These are phyloP conservation scores for Sambucus nigra DNA, from an alignment of 129 eudicot species.

Conservation along the genomic window DNA sequence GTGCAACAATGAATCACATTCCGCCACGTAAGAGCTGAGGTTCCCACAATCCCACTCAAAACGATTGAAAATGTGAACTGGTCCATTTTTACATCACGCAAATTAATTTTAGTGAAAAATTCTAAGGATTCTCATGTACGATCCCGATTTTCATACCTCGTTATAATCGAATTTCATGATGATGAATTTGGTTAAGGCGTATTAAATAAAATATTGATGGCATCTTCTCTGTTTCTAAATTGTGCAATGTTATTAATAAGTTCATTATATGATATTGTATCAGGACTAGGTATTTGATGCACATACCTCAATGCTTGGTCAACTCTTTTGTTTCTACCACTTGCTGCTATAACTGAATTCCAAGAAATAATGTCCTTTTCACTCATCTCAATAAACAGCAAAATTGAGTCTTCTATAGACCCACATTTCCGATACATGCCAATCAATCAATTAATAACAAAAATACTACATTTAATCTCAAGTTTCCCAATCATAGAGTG, in stretches of 20 bases:
- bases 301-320: slow-evolving; percentile 46
- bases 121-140: slow-evolving; percentile 38
- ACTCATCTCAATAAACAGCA: slow-evolving; percentile 28
- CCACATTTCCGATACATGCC: slow-evolving; percentile 82
- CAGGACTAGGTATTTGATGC: slow-evolving; percentile 51
- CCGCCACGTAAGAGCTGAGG: slow-evolving; percentile 52
- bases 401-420: slow-evolving; percentile 35
- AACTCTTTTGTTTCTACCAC: slow-evolving; percentile 50
- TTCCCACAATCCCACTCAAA: slow-evolving; percentile 53
- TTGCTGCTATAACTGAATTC: slow-evolving; percentile 64
- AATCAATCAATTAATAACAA: slow-evolving; percentile 62
- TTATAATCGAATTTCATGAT: slow-evolving; percentile 70
- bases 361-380: slow-evolving; percentile 60
- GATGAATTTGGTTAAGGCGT: slow-evolving; percentile 71
- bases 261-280: slow-evolving; percentile 68
- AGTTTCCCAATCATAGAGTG: slow-evolving; percentile 49
- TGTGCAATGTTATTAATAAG: slow-evolving; percentile 62
- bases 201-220: slow-evolving; percentile 25
- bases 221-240: slow-evolving; percentile 61
- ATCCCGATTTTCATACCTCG: slow-evolving; percentile 56
- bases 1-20: slow-evolving; percentile 47
- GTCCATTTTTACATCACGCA: slow-evolving; percentile 34
- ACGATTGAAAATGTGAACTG: slow-evolving; percentile 69
- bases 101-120: slow-evolving; percentile 48
- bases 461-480: slow-evolving; percentile 46